Evolutionary conservation across 2,329 filamentous ascomycete species (phyloP).

Genomic region (Dothistroma septosporum): DNA sequence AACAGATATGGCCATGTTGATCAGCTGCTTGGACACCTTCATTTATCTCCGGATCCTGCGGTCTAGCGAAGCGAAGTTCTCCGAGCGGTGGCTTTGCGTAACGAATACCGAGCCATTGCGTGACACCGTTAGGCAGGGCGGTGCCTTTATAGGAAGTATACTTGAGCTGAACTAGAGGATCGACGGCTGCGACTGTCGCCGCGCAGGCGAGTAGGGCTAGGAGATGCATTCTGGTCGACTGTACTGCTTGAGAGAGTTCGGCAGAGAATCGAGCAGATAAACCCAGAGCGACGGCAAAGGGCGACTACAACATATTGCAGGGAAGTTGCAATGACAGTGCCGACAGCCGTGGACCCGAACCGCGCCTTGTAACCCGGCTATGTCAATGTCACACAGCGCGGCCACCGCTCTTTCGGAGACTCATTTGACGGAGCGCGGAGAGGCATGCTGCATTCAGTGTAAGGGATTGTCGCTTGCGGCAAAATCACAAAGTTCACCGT

Average conservation of each 20-base stretch:
- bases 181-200: conserved; percentile 29
- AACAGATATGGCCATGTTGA: conserved; percentile 39
- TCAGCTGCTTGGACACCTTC: conserved; percentile 51
- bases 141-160: conserved; percentile 65
- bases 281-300: background rate
- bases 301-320: background rate
- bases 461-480: too few relatives aligned
- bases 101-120: conserved; percentile 69
- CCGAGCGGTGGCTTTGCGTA: conserved; percentile 68
- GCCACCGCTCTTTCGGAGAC: too few relatives aligned
- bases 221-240: background rate
- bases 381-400: background rate
- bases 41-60: conserved; percentile 55
- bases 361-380: background rate
- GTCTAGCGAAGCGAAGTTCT: conserved; percentile 61
- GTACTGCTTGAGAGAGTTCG: background rate
- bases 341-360: background rate
- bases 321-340: background rate
- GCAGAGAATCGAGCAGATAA: background rate
- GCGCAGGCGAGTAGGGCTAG: background rate
- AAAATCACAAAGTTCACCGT: too few relatives aligned
- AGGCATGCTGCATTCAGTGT: too few relatives aligned
- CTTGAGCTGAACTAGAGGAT: conserved; percentile 55
- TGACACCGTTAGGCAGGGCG: conserved; percentile 54
- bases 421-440: too few relatives aligned